Evolutionary conservation across 23 red algal genomes (phyloP).

Genomic region (Agarophyton chilense): DNA sequence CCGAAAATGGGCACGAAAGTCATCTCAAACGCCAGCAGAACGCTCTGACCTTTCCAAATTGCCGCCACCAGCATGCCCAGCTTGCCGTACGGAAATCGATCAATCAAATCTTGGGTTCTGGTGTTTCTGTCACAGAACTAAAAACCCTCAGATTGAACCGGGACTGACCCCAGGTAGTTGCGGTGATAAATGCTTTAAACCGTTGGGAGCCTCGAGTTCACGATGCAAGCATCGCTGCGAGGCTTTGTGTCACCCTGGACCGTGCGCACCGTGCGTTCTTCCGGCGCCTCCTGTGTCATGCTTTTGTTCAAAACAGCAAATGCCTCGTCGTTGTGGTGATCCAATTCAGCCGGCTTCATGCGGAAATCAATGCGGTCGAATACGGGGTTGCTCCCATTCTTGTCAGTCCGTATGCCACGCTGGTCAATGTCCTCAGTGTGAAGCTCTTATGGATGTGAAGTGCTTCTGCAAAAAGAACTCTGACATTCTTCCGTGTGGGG

Average conservation of each 20-base stretch:
- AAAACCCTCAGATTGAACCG: slow-evolving; percentile 58
- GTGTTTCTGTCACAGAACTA: slow-evolving; percentile 69
- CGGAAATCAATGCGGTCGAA: slow-evolving; percentile 9
- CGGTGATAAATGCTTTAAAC: slow-evolving; percentile 64
- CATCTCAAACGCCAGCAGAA: not conserved
- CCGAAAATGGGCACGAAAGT: slow-evolving; percentile 57
- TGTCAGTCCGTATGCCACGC: slow-evolving; percentile 43
- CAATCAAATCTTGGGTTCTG: slow-evolving; percentile 15
- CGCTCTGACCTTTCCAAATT: not conserved
- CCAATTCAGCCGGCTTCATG: slow-evolving; percentile 17
- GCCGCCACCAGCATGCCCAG: slow-evolving; percentile 42
- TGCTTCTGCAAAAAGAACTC: slow-evolving; percentile 40
- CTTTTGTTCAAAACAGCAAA: slow-evolving; percentile 46
- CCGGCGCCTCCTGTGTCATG: slow-evolving; percentile 20
- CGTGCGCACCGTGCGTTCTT: slow-evolving; percentile 68
- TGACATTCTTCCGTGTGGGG: slow-evolving; percentile 26
- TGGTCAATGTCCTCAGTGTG: slow-evolving; percentile 20
- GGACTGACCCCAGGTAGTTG: slow-evolving; percentile 67
- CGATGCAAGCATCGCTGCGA: slow-evolving; percentile 69
- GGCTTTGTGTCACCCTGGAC: slow-evolving; percentile 80
- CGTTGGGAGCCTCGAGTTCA: not conserved
- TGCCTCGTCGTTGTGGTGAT: slow-evolving; percentile 49
- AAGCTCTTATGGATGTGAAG: not conserved
- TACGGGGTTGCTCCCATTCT: slow-evolving; percentile 20
- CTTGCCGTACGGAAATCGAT: slow-evolving; percentile 50